These are phyloP conservation scores for Rhodotorula diobovata DNA, from an alignment of 768 basidiomycete species.

Conservation along the genomic window DNA sequence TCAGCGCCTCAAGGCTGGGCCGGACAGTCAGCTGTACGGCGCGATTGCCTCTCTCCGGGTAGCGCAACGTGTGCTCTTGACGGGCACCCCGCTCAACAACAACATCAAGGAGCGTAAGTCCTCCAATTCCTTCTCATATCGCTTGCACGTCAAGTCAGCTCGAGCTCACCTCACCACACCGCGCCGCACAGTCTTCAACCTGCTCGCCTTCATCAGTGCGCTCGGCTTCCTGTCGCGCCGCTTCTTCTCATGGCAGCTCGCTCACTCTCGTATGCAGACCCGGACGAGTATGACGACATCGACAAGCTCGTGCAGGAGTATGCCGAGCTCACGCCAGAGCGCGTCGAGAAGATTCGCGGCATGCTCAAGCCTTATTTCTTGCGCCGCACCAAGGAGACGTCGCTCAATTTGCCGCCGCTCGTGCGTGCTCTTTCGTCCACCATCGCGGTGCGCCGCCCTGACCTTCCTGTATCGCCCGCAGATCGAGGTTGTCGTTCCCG, in stretches of 20 bases:
- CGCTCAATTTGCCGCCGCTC: conserved; percentile 43
- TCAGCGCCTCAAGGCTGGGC: conserved; percentile 71
- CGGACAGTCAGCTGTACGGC: conserved; percentile 36
- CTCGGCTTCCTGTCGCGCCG: not conserved
- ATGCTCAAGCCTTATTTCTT: conserved; percentile 81
- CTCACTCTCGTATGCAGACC: conserved; percentile 51
- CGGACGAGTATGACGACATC: conserved; percentile 68
- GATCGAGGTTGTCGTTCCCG: conserved; percentile 51
- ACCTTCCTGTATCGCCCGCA: not conserved
- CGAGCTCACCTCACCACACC: not conserved
- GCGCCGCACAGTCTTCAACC: conserved; percentile 63
- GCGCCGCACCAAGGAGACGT: conserved; percentile 68
- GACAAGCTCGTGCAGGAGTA: conserved; percentile 68
- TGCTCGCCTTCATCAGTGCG: conserved; percentile 79
- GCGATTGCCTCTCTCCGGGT: conserved; percentile 23
- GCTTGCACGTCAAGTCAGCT: too few species aligned
- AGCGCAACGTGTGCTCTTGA: conserved; percentile 61
- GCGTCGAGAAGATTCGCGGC: conserved; percentile 71
- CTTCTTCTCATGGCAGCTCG: not conserved
- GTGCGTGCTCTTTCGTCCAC: not conserved
- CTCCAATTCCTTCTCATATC: rapidly evolving
- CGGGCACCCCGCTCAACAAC: conserved; percentile 83
- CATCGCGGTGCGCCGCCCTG: rapidly evolving
- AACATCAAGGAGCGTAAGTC: conserved; percentile 68
- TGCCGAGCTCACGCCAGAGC: conserved; percentile 70